Evolutionary conservation across 371 early-diverging fungal species (phyloP).

Genomic region (Amoeboaphelidium protococcarum): DNA sequence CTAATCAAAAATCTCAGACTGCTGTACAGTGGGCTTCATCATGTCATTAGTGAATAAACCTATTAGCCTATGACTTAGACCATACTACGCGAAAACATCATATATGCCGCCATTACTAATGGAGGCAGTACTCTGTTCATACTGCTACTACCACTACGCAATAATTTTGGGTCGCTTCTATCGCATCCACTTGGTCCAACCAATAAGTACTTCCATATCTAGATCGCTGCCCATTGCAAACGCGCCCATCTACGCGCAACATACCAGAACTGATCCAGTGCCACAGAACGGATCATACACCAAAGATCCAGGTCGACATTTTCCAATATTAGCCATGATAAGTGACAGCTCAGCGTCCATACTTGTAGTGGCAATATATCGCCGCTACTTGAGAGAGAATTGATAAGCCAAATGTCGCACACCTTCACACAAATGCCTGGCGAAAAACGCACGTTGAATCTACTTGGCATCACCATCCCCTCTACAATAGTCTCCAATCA

Average conservation of each 20-base stretch:
- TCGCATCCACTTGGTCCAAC: constrained; percentile 17
- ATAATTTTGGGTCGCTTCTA: too few species aligned
- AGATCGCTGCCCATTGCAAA: constrained; percentile 82
- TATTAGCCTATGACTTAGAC: constrained; percentile 33
- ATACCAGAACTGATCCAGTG: constrained; percentile 68
- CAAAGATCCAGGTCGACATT: constrained; percentile 40
- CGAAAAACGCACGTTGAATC: too few species aligned
- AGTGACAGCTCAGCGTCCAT: constrained; percentile 93
- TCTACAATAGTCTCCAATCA: too few species aligned
- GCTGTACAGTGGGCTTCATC: constrained; percentile 7
- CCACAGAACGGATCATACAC: constrained; percentile 96
- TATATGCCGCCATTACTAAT: constrained; percentile 14
- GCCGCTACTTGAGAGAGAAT: constrained; percentile 73
- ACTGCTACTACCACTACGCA: too few species aligned
- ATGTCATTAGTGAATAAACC: constrained; percentile 67
- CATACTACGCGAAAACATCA: constrained; percentile 61
- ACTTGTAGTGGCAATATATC: constrained; percentile 77
- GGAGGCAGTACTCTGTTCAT: too few species aligned
- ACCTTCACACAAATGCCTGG: too few species aligned
- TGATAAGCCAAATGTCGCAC: constrained; percentile 37
- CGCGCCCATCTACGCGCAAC: constrained; percentile 76
- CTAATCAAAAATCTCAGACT: constrained; percentile 15
- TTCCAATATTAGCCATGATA: constrained; percentile 81
- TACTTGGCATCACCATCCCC: too few species aligned
- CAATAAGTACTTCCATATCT: constrained; percentile 86